These are phyloP conservation scores for Pythium plurisporium DNA, from an alignment of 352 stramenopile species.

Conservation along the genomic window DNA sequence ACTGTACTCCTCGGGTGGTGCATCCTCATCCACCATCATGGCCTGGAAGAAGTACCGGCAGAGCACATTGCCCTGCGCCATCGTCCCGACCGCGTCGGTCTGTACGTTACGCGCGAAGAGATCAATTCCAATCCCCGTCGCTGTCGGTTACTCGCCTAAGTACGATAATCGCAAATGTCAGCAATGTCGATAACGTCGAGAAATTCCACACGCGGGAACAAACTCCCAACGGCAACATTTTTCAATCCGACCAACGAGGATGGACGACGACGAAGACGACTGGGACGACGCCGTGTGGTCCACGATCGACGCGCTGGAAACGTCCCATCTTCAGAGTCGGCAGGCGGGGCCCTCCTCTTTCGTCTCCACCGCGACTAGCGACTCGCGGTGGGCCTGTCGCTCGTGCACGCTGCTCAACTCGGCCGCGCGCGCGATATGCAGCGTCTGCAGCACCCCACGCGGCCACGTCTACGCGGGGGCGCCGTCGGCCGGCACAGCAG, in stretches of 20 bases:
- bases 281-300: conserved; percentile 81
- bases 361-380: neutral
- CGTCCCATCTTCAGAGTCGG: conserved; percentile 12
- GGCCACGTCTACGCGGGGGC: conserved; percentile 27
- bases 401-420: conserved; percentile 69
- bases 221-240: conserved; percentile 17
- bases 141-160: conserved; percentile 7
- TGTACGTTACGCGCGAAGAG: conserved; percentile 13
- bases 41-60: conserved; percentile 85
- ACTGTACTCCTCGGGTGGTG: conserved; percentile 39
- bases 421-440: conserved; percentile 28
- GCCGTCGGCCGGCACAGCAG: neutral
- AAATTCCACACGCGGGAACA: neutral
- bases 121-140: no score
- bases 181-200: conserved; percentile 11
- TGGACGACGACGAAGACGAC: conserved; percentile 60
- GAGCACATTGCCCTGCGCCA: conserved; percentile 36
- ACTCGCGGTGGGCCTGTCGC: conserved; percentile 35
- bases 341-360: conserved; percentile 3
- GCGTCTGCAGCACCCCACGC: conserved; percentile 48
- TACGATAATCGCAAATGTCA: conserved; percentile 10
- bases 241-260: neutral
- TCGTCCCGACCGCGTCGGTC: neutral
- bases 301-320: conserved; percentile 62
- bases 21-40: conserved; percentile 52